Conservation (phyloP, 305 asterid species). For the Solanum hybrid region DNA sequence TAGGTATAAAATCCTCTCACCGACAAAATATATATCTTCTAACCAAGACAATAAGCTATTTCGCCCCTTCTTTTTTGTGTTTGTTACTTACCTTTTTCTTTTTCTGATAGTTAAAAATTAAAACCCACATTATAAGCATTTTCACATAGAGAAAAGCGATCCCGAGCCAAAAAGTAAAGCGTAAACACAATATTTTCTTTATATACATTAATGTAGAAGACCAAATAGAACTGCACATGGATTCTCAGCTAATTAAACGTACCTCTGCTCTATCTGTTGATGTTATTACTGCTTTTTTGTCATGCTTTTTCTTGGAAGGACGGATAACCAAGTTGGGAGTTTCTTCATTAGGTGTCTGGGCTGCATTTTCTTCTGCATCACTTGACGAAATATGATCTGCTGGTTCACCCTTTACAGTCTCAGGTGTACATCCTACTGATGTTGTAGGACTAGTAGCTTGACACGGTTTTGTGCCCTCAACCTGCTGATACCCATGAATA, state of each 20-base stretch:
- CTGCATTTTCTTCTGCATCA: conserved; percentile 14
- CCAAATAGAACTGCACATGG: not conserved
- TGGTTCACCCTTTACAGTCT: conserved; percentile 19
- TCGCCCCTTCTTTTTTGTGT: not conserved
- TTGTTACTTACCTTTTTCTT: not conserved
- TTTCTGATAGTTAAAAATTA: not conserved
- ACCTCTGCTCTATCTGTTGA: conserved; percentile 17
- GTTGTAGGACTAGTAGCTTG: conserved; percentile 27
- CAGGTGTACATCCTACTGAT: conserved; percentile 27
- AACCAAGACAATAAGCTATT: not conserved
- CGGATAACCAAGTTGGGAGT: conserved; percentile 22
- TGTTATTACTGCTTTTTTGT: conserved; percentile 20
- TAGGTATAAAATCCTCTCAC: not conserved
- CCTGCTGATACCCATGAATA: conserved; percentile 27
- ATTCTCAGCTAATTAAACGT: not conserved
- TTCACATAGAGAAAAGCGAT: not conserved
- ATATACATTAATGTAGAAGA: not conserved
- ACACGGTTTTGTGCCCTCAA: conserved; percentile 24
- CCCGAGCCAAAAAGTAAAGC: not conserved
- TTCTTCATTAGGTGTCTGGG: conserved; percentile 21
- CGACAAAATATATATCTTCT: not conserved
- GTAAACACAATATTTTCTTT: not conserved
- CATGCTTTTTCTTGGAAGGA: conserved; percentile 35
- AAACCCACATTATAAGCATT: not conserved
- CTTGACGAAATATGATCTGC: conserved; percentile 22